Evolutionary conservation across 805 yeast genomes (phyloP).

Genomic region (Candida insectorum): DNA sequence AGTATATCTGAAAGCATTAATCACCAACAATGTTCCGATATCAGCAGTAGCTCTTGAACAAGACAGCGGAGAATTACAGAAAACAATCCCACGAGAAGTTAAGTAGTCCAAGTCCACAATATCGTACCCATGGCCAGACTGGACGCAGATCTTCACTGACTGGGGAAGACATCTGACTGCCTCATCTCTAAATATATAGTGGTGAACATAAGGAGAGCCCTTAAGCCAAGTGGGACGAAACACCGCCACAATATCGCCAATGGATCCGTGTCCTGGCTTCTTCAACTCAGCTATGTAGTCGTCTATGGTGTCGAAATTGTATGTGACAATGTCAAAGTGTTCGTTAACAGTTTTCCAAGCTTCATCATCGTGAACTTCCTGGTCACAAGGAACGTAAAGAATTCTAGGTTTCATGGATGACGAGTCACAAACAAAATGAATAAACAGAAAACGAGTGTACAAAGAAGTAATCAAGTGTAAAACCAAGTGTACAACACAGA

Average conservation of each 20-base stretch:
- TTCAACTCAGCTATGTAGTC: slow-evolving; percentile 31
- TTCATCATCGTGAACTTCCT: slow-evolving; percentile 32
- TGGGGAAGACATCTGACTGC: slow-evolving; percentile 29
- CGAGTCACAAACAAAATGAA: background rate
- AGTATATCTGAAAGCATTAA: slow-evolving; percentile 31
- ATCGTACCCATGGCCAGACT: slow-evolving; percentile 40
- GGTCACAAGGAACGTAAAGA: slow-evolving; percentile 35
- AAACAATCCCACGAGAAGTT: slow-evolving; percentile 26
- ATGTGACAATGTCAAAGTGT: slow-evolving; percentile 30
- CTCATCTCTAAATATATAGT: slow-evolving; percentile 29
- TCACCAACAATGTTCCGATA: slow-evolving; percentile 28
- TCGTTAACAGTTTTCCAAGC: slow-evolving; percentile 34
- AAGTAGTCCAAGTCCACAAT: slow-evolving; percentile 35
- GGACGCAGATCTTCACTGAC: slow-evolving; percentile 31
- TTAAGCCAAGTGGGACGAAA: slow-evolving; percentile 39
- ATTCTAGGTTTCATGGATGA: slow-evolving; percentile 25
- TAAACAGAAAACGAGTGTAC: background rate
- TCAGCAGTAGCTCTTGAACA: slow-evolving; percentile 41
- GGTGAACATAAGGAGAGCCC: slow-evolving; percentile 35
- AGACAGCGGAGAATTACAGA: slow-evolving; percentile 37
- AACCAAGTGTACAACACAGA: no score
- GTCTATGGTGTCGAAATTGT: slow-evolving; percentile 29
- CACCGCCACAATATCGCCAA: slow-evolving; percentile 32
- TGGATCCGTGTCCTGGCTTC: slow-evolving; percentile 31
- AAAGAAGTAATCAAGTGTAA: no score